Evolutionary conservation across 192 early-diverging fungal species (phyloP).

Genomic region (Entomortierella lignicola): DNA sequence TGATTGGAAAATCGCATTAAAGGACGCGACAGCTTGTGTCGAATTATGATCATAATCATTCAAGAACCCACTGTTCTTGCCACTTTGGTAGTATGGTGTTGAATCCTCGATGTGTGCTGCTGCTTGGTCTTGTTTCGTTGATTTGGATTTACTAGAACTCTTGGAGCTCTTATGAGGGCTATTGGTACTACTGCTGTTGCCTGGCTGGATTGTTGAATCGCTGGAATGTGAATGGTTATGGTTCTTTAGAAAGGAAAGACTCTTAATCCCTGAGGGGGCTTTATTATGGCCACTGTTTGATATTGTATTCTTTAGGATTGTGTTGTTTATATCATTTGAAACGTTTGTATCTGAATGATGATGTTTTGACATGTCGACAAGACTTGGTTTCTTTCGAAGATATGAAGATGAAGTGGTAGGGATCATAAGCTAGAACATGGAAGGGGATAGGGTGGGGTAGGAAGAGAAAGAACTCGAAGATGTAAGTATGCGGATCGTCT

Average conservation of each 20-base stretch:
- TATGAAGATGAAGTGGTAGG: too few species aligned
- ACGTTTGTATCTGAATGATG: not conserved
- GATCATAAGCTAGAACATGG: too few species aligned
- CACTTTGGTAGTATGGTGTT: not conserved
- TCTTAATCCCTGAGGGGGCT: not conserved
- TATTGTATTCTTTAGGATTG: not conserved
- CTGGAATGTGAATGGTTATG: not conserved
- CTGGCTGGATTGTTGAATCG: not conserved
- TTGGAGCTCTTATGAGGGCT: not conserved
- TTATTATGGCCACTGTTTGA: not conserved
- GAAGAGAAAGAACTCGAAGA: too few species aligned
- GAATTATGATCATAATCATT: not conserved
- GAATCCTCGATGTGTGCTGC: not conserved
- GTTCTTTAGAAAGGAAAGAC: constrained; percentile 9
- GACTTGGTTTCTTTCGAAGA: not conserved
- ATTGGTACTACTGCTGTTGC: not conserved
- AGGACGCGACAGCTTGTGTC: not conserved
- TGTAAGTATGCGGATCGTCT: too few species aligned
- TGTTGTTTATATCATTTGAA: too few species aligned
- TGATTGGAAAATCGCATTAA: constrained; percentile 21
- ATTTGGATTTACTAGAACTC: not conserved
- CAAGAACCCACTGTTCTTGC: not conserved
- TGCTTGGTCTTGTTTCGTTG: constrained; percentile 5
- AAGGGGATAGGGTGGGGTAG: too few species aligned
- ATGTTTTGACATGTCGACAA: not conserved